Evolutionary conservation across 352 stramenopile genomes (phyloP).

Genomic region (Phytophthora podocarpi): DNA sequence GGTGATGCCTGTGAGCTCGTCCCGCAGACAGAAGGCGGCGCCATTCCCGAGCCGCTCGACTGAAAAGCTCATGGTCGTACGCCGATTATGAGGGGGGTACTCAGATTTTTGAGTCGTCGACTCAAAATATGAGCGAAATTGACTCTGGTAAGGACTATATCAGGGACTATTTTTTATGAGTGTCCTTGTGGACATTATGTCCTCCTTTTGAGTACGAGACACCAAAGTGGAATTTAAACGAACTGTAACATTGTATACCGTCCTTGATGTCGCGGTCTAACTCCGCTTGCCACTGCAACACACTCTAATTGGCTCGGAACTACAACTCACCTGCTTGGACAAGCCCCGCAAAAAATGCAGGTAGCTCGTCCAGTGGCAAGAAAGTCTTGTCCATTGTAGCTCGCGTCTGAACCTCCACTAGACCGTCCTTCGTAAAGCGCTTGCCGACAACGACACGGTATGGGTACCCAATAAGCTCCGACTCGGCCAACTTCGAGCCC

Average conservation of each 20-base stretch:
- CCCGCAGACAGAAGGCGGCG: conserved; percentile 69
- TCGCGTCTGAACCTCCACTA: conserved; percentile 79
- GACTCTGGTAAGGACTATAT: no score
- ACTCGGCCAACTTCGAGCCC: conserved; percentile 82
- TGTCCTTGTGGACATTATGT: no score
- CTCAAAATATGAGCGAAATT: conserved; percentile 17
- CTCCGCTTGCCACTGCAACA: no score
- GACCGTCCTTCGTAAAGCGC: conserved; percentile 70
- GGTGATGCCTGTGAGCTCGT: conserved; percentile 50
- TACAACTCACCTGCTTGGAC: conserved; percentile 26
- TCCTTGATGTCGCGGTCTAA: no score
- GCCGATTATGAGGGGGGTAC: neutral
- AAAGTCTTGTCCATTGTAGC: conserved; percentile 72
- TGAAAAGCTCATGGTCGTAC: conserved; percentile 60
- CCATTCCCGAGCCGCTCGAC: conserved; percentile 73
- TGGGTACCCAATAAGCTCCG: conserved; percentile 87
- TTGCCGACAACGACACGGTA: conserved; percentile 87
- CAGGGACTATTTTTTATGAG: no score
- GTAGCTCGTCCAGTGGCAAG: conserved; percentile 46
- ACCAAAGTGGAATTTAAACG: no score
- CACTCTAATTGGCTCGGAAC: no score
- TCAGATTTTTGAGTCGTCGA: neutral
- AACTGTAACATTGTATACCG: no score
- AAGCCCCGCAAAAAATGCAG: conserved; percentile 41
- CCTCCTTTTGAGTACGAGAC: no score